Conservation (phyloP, 768 basidiomycete species). For the Rhizopogon rudus region DNA sequence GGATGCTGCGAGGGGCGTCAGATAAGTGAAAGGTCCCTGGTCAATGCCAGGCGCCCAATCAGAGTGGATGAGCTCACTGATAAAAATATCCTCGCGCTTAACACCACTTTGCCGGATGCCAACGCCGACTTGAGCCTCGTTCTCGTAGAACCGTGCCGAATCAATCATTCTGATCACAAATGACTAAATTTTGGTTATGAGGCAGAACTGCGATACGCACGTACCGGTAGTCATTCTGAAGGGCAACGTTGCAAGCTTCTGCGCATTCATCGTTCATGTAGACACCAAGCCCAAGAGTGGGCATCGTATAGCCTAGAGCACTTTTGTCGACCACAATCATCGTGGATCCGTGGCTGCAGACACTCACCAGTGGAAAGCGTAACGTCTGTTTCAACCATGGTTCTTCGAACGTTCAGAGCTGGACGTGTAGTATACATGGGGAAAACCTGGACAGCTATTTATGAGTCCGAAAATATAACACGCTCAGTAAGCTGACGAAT, state of each 20-base stretch:
- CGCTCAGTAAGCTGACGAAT: neutral
- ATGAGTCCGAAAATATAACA: neutral
- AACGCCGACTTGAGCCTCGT: constrained; percentile 50
- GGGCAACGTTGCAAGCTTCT: constrained; percentile 9
- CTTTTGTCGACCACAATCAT: neutral
- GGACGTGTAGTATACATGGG: too few species aligned
- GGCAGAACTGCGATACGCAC: neutral
- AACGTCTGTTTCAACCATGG: constrained; percentile 1
- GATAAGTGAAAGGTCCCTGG: neutral
- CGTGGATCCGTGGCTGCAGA: neutral
- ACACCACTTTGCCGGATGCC: constrained; percentile 49
- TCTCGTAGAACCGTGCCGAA: constrained; percentile 56
- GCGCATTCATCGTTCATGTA: constrained; percentile 6
- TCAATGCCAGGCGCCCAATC: neutral
- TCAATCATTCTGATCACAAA: constrained; percentile 34
- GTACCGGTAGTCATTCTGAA: constrained; percentile 7
- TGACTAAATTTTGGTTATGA: neutral
- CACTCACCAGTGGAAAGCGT: constrained; percentile 1
- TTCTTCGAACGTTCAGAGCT: neutral
- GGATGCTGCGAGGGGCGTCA: neutral
- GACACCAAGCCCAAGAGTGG: constrained; percentile 11
- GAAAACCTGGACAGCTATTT: neutral
- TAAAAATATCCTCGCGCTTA: constrained; percentile 48
- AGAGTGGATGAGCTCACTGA: constrained; percentile 36
- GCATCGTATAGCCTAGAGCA: constrained; percentile 8